Evolutionary conservation across 495 filamentous ascomycete genomes (phyloP).

Genomic region (Penicillium simplicissimum): DNA sequence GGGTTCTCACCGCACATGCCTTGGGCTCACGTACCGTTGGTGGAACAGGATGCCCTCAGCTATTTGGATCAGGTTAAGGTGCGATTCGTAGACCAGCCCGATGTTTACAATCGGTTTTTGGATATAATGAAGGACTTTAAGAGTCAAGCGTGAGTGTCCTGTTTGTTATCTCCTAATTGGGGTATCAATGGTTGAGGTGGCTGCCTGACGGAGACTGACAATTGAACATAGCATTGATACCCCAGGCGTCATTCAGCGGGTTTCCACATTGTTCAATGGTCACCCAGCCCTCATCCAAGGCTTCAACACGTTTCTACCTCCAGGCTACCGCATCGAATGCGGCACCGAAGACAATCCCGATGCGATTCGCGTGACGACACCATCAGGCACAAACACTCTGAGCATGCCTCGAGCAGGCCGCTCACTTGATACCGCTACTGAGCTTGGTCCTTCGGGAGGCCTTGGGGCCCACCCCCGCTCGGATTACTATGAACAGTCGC

Average conservation of each 20-base stretch:
- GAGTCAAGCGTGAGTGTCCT: slow-evolving; percentile 77
- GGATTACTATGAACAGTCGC: slow-evolving; percentile 51
- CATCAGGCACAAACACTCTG: slow-evolving; percentile 74
- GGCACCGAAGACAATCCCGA: slow-evolving; percentile 89
- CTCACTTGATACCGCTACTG: slow-evolving; percentile 45
- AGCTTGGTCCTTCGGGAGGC: slow-evolving; percentile 35
- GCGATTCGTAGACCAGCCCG: slow-evolving; percentile 92
- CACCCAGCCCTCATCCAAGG: slow-evolving; percentile 97
- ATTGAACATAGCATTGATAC: slow-evolving; percentile 77
- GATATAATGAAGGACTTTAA: slow-evolving; percentile 99
- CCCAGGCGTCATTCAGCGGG: slow-evolving; percentile 94
- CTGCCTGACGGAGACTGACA: not conserved
- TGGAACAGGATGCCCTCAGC: slow-evolving; percentile 83
- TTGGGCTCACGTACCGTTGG: slow-evolving; percentile 17
- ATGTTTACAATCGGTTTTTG: slow-evolving; percentile 96
- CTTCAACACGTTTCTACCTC: slow-evolving; percentile 97
- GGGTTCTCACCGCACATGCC: slow-evolving; percentile 1
- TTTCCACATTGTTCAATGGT: slow-evolving; percentile 94
- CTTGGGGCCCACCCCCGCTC: slow-evolving; percentile 39
- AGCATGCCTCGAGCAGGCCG: slow-evolving; percentile 56
- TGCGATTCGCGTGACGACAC: slow-evolving; percentile 94
- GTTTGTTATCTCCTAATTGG: not conserved
- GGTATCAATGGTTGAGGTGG: not conserved
- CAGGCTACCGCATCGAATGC: slow-evolving; percentile 96
- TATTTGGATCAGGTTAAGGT: slow-evolving; percentile 99